Evolutionary conservation across 495 filamentous ascomycete genomes (phyloP).

Genomic region (Bathelium albidoporum): DNA sequence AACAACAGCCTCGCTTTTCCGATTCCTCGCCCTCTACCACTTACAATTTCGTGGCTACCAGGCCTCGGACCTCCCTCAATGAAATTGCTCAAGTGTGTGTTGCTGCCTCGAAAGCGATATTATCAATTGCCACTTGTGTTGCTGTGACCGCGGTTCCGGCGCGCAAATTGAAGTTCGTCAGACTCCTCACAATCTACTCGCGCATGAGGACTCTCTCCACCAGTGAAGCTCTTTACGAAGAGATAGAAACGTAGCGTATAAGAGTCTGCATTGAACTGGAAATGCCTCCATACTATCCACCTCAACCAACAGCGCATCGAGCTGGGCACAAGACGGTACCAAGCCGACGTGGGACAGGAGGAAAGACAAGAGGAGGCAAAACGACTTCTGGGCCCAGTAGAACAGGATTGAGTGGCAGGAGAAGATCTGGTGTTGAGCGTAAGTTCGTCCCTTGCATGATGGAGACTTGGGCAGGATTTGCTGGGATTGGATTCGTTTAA

Average conservation of each 20-base stretch:
- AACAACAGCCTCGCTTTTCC: not conserved
- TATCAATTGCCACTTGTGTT: not conserved
- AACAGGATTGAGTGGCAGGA: not conserved
- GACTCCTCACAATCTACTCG: too few relatives aligned
- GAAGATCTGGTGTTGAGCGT: not conserved
- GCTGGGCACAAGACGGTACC: not conserved
- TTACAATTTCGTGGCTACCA: not conserved
- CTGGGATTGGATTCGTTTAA: not conserved
- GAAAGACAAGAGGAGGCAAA: constrained; percentile 14
- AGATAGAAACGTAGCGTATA: too few relatives aligned
- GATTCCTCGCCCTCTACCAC: not conserved
- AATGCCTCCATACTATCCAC: not conserved
- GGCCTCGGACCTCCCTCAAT: not conserved
- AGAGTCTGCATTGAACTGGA: too few relatives aligned
- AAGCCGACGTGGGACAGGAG: constrained; percentile 6
- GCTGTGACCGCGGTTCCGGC: not conserved
- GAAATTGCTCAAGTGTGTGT: not conserved
- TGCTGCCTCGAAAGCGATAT: not conserved
- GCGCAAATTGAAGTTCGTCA: not conserved
- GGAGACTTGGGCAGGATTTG: too few relatives aligned
- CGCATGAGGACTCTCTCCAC: too few relatives aligned
- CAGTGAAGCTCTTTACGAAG: too few relatives aligned
- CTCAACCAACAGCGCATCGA: not conserved
- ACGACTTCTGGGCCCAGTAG: not conserved
- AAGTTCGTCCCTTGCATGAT: not conserved